Base-by-base conservation (phyloP, 1,284 basidiomycete genomes). In the Meira miltonrushii region DNA sequence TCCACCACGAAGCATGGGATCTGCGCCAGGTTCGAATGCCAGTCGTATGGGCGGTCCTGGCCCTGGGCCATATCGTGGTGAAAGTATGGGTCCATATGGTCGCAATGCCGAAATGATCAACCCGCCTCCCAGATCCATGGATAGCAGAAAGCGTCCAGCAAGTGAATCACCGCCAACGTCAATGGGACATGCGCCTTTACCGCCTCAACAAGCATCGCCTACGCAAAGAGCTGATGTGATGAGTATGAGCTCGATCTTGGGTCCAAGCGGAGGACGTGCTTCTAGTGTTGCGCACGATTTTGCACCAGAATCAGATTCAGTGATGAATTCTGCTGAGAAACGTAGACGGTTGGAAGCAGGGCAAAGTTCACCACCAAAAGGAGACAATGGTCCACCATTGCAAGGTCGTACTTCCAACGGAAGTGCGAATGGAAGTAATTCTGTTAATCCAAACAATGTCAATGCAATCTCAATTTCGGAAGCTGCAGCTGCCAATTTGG, bases 241-340 rank as follows among this genome's bases (percentile, higher is more conserved):
- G 68, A 70, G 68, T 57, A 70, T 70, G 68, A 66, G 59, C 57
- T 70, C 68, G 8, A 62, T 70, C 28, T 67, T 70, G 39, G 68
- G 68, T 1, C 66, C 66, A 8, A 56, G 63, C 11, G 58, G 54
- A 11, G 33, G 57, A 55, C 60, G n/a, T 60, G 58, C 39, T 61
- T 61, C 28, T 62, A 59, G 19, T 60, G 62, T 2, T 43, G 62
- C 43, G 59, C 41, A 13, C 50, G 56, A n/a, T 43, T 40, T 40
- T 25, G 39, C 17, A 28, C 48, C 12, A 38, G 56, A 44, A 44
- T 25, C 43, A 17, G 23, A 17, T 17, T 40, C 46, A 47, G 17
- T n/a, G 13, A 48, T 23, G 17, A 12, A n/a, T 25, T n/a, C 17
- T 13, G 57, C 2, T 54, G 65, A 25, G 60, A 62, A 37, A 57